These are phyloP conservation scores for Pythium coloratum DNA, from an alignment of 352 stramenopile genomes.

Conservation along the genomic window DNA sequence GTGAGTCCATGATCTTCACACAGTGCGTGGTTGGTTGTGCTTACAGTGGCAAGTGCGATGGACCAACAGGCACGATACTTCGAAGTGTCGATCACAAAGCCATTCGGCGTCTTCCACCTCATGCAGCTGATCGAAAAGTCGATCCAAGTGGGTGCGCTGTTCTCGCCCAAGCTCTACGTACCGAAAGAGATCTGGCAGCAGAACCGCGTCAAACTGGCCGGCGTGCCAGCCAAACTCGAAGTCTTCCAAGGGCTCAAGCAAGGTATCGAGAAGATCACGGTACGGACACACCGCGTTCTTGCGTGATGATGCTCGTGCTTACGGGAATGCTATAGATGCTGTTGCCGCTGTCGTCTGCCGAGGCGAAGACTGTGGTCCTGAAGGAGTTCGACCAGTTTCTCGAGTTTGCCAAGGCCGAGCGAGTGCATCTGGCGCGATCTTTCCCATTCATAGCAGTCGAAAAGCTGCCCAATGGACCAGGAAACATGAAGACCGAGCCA, in stretches of 20 bases:
- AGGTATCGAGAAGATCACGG: constrained; percentile 64
- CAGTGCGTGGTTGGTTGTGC: neutral
- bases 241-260: constrained; percentile 70
- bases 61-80: constrained; percentile 55
- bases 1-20: constrained; percentile 21
- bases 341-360: constrained; percentile 48
- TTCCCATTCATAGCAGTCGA: constrained; percentile 59
- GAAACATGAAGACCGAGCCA: neutral
- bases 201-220: constrained; percentile 60
- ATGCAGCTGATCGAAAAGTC: constrained; percentile 83
- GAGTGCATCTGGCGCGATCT: constrained; percentile 48
- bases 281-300: constrained; percentile 21
- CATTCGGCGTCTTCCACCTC: constrained; percentile 74
- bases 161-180: constrained; percentile 72
- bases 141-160: constrained; percentile 70
- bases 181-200: constrained; percentile 84
- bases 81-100: constrained; percentile 48
- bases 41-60: neutral
- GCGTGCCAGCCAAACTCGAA: constrained; percentile 60
- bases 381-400: constrained; percentile 63
- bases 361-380: constrained; percentile 45
- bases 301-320: neutral
- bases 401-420: constrained; percentile 44
- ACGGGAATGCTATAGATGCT: constrained; percentile 37
- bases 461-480: constrained; percentile 8